A percentile compares a stretch with the other conserved stretches of the same genome.
Conservation (phyloP, 2,329 filamentous ascomycete genomes). For the Fusarium sp. region DNA sequence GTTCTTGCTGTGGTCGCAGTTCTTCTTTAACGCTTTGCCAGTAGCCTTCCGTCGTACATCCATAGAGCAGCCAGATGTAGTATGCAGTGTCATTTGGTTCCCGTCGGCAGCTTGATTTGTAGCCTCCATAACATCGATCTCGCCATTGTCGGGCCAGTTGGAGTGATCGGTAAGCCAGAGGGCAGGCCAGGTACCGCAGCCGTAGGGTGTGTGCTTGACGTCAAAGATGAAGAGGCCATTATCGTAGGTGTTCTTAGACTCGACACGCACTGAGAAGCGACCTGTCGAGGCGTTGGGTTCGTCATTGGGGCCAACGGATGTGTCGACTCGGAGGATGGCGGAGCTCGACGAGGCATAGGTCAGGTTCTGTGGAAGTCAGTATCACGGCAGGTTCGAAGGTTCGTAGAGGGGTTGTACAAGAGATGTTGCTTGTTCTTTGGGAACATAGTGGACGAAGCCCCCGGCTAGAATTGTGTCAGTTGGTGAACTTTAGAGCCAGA, state of each 20-base stretch:
- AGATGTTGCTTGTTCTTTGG: constrained; percentile 52
- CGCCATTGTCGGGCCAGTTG: constrained; percentile 73
- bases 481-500: not conserved
- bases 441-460: constrained; percentile 67
- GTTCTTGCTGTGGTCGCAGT: constrained; percentile 65
- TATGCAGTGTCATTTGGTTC: constrained; percentile 72
- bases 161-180: constrained; percentile 72
- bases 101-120: constrained; percentile 65
- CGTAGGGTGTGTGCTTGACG: constrained; percentile 71
- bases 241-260: constrained; percentile 70
- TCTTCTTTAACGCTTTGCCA: constrained; percentile 54
- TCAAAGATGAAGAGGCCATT: constrained; percentile 77
- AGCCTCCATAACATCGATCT: constrained; percentile 73
- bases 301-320: constrained; percentile 61
- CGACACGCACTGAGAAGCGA: constrained; percentile 72
- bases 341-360: constrained; percentile 67
- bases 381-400: no score
- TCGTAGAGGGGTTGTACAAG: constrained; percentile 49
- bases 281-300: constrained; percentile 66
- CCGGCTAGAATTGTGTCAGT: constrained; percentile 46
- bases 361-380: constrained; percentile 62
- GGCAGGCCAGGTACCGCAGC: constrained; percentile 74
- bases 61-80: constrained; percentile 63
- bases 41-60: constrained; percentile 65
- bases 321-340: constrained; percentile 71